Percentiles rank a stretch among this genome's conserved stretches.
Evolutionary conservation across 495 filamentous ascomycete genomes (phyloP).

Genomic region (Podospora fimiseda): DNA sequence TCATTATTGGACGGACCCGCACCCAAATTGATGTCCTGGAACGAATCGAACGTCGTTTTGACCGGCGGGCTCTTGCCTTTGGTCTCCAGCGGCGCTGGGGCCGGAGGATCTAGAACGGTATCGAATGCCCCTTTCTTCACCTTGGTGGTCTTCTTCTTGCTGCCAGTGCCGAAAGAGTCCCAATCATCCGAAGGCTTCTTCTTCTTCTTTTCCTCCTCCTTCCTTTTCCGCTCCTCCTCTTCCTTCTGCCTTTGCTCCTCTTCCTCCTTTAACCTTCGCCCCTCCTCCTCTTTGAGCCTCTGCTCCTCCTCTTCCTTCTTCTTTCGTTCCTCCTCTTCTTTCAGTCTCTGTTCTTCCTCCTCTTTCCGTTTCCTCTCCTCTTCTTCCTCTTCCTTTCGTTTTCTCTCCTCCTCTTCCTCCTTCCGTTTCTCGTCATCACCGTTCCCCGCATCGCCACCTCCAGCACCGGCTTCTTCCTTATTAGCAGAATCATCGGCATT

Average conservation of each 20-base stretch:
- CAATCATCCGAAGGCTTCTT: conserved; percentile 18
- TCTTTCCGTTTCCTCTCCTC: conserved; percentile 27
- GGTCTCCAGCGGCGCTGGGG: conserved; percentile 15
- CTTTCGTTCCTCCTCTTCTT: conserved; percentile 20
- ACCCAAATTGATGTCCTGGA: conserved; percentile 47
- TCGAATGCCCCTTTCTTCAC: conserved; percentile 34
- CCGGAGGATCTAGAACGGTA: too few species aligned
- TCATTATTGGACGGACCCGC: conserved; percentile 36
- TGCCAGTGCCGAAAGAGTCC: background rate
- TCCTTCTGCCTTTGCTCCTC: conserved; percentile 10
- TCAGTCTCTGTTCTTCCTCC: conserved; percentile 24
- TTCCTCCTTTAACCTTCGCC: too few species aligned
- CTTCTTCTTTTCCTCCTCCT: background rate
- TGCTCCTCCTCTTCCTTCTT: conserved; percentile 1
- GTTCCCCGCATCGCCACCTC: conserved; percentile 19
- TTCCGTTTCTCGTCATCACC: conserved; percentile 24
- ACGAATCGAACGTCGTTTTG: conserved; percentile 28
- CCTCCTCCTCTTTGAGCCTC: too few species aligned
- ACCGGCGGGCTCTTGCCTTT: conserved; percentile 18
- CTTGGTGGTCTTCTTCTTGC: conserved; percentile 30
- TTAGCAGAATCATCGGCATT: conserved; percentile 38
- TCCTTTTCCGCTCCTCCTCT: conserved; percentile 13
- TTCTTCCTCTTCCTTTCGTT: conserved; percentile 28
- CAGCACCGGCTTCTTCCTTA: conserved; percentile 31
- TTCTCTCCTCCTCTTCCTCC: conserved; percentile 22